Evolutionary conservation across 352 stramenopile species (phyloP).

Genomic region (Nothophytophthora sp.): DNA sequence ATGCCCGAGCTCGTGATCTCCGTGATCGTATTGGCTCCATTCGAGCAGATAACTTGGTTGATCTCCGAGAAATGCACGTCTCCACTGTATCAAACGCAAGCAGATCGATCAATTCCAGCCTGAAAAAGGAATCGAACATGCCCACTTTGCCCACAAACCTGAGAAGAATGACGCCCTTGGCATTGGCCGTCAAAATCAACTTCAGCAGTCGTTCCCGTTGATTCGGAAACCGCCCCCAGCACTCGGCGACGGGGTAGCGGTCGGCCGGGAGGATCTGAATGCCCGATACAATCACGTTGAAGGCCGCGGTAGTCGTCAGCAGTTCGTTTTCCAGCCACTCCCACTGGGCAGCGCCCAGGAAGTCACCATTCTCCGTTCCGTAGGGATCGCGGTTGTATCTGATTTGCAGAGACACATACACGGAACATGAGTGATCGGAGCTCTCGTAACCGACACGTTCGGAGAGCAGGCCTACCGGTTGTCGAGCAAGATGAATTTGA

Average conservation of each 20-base stretch:
- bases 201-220: conserved; percentile 84
- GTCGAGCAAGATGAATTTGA: conserved; percentile 91
- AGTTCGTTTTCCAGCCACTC: conserved; percentile 85
- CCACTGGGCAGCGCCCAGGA: conserved; percentile 85
- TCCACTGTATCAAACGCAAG: conserved; percentile 63
- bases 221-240: conserved; percentile 88
- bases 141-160: too few species aligned
- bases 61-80: conserved; percentile 95
- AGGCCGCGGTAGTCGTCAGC: conserved; percentile 72
- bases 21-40: conserved; percentile 58
- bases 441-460: too few species aligned
- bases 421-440: too few species aligned
- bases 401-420: background rate
- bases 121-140: too few species aligned
- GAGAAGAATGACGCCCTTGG: conserved; percentile 88
- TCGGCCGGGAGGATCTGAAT: conserved; percentile 89
- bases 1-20: conserved; percentile 93
- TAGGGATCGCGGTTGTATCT: conserved; percentile 88
- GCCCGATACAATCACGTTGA: conserved; percentile 94
- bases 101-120: conserved; percentile 28
- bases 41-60: conserved; percentile 90
- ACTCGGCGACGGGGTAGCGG: conserved; percentile 82
- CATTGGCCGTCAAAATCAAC: conserved; percentile 79
- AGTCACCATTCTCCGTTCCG: conserved; percentile 50
- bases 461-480: conserved; percentile 38